phyloP scores from a whole-genome alignment of 371 early-diverging fungal genomes.

The Rhizomucor miehei region DNA sequence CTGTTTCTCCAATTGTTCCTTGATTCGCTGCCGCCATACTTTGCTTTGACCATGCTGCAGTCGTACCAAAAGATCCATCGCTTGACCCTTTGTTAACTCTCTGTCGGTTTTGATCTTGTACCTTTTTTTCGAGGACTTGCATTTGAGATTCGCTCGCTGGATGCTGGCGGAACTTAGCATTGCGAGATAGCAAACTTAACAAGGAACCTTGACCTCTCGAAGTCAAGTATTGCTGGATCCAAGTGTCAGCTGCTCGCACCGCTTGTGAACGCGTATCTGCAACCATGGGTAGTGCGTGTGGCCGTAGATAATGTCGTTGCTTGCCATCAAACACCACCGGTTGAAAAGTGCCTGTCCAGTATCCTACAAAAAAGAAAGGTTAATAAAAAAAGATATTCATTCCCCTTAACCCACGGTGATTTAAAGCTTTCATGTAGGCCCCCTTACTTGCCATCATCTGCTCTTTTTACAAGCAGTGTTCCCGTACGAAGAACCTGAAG shows the following conservation, averaged over 20 bases:
- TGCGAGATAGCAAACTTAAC: conserved; percentile 22
- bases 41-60: conserved; percentile 42
- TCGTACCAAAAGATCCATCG: conserved; percentile 53
- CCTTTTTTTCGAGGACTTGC: conserved; percentile 22
- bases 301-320: conserved; percentile 2
- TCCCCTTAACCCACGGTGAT: too few relatives aligned
- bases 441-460: conserved; percentile 11
- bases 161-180: conserved; percentile 51
- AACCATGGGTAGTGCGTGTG: conserved; percentile 22
- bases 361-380: too few relatives aligned
- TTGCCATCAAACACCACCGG: background rate
- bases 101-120: conserved; percentile 16
- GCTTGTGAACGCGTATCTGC: conserved; percentile 46
- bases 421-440: conserved; percentile 8
- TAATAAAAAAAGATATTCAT: too few relatives aligned
- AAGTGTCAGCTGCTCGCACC: conserved; percentile 64
- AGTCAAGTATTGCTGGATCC: conserved; percentile 31
- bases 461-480: conserved; percentile 16
- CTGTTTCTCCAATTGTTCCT: background rate
- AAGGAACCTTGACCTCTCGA: background rate
- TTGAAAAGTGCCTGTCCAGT: too few relatives aligned
- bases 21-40: conserved; percentile 17
- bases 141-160: conserved; percentile 55
- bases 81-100: conserved; percentile 53
- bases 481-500: conserved; percentile 28